Evolutionary conservation across 495 filamentous ascomycete species (phyloP).

Genomic region (Penicillium malachiteum): DNA sequence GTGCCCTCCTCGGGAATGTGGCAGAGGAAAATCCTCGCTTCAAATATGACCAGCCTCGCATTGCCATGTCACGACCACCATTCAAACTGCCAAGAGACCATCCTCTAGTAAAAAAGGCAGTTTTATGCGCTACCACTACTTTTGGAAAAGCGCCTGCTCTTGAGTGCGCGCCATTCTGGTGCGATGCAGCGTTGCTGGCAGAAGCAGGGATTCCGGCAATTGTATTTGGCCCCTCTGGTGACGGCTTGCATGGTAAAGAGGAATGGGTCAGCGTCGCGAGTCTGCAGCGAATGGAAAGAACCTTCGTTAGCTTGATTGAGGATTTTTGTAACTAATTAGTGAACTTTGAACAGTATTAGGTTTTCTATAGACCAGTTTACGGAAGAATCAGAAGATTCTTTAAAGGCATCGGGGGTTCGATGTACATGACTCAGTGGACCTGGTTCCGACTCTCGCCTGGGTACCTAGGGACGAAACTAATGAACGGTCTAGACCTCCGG

Average conservation of each 20-base stretch:
- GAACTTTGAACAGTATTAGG: background rate
- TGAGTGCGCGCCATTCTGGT: conserved; percentile 37
- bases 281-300: conserved; percentile 22
- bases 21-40: conserved; percentile 23
- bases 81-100: conserved; percentile 32
- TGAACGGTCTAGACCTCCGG: too few species aligned
- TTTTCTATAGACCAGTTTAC: too few species aligned
- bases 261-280: conserved; percentile 47
- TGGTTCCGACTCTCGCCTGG: too few species aligned
- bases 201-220: conserved; percentile 40
- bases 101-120: conserved; percentile 30
- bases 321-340: conserved; percentile 30
- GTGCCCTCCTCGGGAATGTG: conserved; percentile 19
- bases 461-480: too few species aligned
- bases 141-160: conserved; percentile 18
- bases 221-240: conserved; percentile 42
- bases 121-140: conserved; percentile 16
- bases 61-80: conserved; percentile 35
- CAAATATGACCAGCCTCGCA: conserved; percentile 26
- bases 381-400: too few species aligned
- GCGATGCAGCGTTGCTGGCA: conserved; percentile 42
- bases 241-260: conserved; percentile 44
- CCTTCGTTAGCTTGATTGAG: conserved; percentile 22
- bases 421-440: too few species aligned
- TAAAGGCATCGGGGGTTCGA: too few species aligned